Evolutionary conservation across 2,329 filamentous ascomycete species (phyloP), one percentile per base, ranked within the genome.

Genomic region (Fusarium virguliforme): DNA sequence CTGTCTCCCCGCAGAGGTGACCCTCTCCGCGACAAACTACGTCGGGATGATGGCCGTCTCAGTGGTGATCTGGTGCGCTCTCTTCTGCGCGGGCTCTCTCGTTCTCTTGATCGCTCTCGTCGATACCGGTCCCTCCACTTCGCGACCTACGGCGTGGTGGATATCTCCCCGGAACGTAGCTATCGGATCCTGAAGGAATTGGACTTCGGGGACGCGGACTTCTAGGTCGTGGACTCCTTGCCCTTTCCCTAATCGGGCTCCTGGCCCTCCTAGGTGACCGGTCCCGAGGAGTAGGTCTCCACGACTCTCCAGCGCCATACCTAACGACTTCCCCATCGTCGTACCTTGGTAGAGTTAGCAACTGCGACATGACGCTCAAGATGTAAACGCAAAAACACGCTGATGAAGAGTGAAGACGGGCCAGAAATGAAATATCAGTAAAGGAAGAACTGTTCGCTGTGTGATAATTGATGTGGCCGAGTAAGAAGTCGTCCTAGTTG

Each of bases 261-360:
- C 79, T 77, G 22, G 72, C 65, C 64, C 78, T 75, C 50, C 79
- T 72, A 15, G 85, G 84, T 30, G 85, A 86, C 62, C 84, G 82
- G 69, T 85, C 82, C 55, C 85, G 79, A 56, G 88, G 88, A 64
- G 86, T 89, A 10, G 88, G 88, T 65, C 88, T 82, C 83, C 88
- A 90, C 38, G 87, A 89, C 79, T 90, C 88, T 64, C 88, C 88
- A 12, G 88, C 88, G 57, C 88, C 88, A 76, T 89, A 90, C 75
- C 88, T 83, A 69, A 88, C 86, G 60, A 90, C 88, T 79, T 90
- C 88, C 48, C 88, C 88, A 71, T 90, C 88, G 70, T 90, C 87
- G 74, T 88, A 90, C 76, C 87, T 89, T 65, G 48, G 7, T 3
- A 37, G 26, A 35, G 60, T 76, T 61, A 73, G 65, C 67, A 24